Evolutionary conservation across 768 basidiomycete species (phyloP), one percentile per base, ranked within the genome.

Genomic region (Termitomyces heimii): DNA sequence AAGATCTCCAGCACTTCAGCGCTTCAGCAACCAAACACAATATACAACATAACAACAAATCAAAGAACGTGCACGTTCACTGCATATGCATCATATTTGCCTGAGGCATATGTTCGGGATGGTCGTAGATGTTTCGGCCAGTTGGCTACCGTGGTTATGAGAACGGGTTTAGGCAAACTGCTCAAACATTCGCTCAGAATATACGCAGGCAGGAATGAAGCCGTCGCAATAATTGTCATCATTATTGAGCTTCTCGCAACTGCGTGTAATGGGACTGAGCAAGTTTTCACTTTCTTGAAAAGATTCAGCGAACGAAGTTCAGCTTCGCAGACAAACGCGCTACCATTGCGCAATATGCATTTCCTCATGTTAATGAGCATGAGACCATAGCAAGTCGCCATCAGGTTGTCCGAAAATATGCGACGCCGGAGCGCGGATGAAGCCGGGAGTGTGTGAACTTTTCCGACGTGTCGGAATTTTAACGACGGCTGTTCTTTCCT

Each of bases 401-500:
- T 34, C 32, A 34, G 32, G 32, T 18, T n/a, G 37, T 5, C 35
- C 35, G 14, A 16, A 35, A 35, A 35, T 5, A 40, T 40, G 39
- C 39, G 39, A 40, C 13, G 18, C 24, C 37, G 35, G 37, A 52
- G 28, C 10, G 71, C 75, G 76, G 77, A 71, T 63, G 70, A 73
- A 74, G 73, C 76, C 76, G 77, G 75, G 75, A 74, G 66, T 71
- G 77, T 79, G 77, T 56, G 77, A 77, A 77, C 51, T 56, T 67
- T 74, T 76, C 77, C 71, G 70, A 77, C 73, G 75, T 76, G 74
- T 74, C 71, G 73, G 68, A 63, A 65, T 69, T 70, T 75, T 64
- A 68, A 68, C 64, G 40, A 47, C 56, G 50, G 55, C 57, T 53
- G 60, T 56, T 62, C 44, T 67, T 66, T 66, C 66, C 64, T 57